These are phyloP conservation scores for Eucalyptus cloeziana DNA, from an alignment of 345 rosid genomes.

Conservation along the genomic window DNA sequence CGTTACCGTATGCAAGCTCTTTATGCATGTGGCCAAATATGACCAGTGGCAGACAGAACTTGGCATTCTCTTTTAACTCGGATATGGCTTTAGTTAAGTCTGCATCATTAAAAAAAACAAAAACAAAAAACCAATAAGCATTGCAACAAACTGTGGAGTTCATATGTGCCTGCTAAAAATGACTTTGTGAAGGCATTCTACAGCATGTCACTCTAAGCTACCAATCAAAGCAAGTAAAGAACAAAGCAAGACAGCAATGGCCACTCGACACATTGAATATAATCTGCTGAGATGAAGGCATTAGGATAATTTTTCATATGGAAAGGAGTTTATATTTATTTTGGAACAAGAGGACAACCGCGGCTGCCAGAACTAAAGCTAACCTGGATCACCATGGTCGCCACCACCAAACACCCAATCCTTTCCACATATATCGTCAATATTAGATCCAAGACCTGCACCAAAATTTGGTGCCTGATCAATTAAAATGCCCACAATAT, in stretches of 20 bases:
- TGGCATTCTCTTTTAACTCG: conserved; percentile 36
- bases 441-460: conserved; percentile 73
- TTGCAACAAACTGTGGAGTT: background rate
- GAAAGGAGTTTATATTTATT: background rate
- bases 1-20: conserved; percentile 49
- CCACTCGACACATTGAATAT: background rate
- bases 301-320: background rate
- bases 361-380: background rate
- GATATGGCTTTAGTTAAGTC: conserved; percentile 70
- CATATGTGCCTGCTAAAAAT: background rate
- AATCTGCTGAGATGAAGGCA: background rate
- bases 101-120: conserved; percentile 9
- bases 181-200: background rate
- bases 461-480: background rate
- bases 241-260: background rate
- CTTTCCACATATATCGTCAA: conserved; percentile 72
- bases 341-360: too few species aligned
- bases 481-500: background rate
- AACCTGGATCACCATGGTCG: conserved; percentile 94
- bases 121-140: background rate
- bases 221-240: background rate
- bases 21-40: conserved; percentile 96
- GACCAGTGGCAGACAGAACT: conserved; percentile 31
- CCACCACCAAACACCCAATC: conserved; percentile 71
- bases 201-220: background rate